Percentiles rank a stretch among this genome's conserved stretches.
Evolutionary conservation across 345 rosid genomes (phyloP).

Genomic region (Jatropha curcas): DNA sequence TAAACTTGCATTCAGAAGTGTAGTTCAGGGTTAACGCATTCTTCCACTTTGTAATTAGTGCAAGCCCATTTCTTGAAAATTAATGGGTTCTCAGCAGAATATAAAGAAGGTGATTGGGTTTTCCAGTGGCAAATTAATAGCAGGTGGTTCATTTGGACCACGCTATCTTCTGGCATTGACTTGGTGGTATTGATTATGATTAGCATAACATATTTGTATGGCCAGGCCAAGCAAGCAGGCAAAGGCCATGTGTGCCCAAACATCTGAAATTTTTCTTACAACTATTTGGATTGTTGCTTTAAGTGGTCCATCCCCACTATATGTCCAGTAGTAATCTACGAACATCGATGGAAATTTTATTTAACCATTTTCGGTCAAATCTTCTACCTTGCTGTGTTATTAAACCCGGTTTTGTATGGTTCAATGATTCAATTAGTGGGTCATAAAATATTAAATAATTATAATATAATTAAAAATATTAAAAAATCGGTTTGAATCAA

Average conservation of each 20-base stretch:
- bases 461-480: too few relatives aligned
- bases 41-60: too few relatives aligned
- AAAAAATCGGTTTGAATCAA: too few relatives aligned
- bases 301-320: constrained; percentile 16
- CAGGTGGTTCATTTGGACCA: constrained; percentile 16
- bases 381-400: too few relatives aligned
- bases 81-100: too few relatives aligned
- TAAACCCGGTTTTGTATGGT: too few relatives aligned
- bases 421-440: too few relatives aligned
- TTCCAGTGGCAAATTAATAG: constrained; percentile 8
- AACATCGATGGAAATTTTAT: not conserved
- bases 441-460: too few relatives aligned
- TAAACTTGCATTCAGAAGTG: too few relatives aligned
- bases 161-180: constrained; percentile 12
- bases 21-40: too few relatives aligned
- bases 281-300: constrained; percentile 12
- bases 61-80: too few relatives aligned
- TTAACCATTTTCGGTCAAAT: not conserved
- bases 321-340: not conserved
- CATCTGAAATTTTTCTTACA: constrained; percentile 13
- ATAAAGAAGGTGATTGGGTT: constrained; percentile 5
- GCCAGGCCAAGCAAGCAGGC: constrained; percentile 12
- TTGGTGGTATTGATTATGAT: constrained; percentile 16
- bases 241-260: constrained; percentile 19
- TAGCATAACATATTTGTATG: constrained; percentile 21